Conservation (phyloP, 139 green algal genomes). For the Choricystis sp. region DNA sequence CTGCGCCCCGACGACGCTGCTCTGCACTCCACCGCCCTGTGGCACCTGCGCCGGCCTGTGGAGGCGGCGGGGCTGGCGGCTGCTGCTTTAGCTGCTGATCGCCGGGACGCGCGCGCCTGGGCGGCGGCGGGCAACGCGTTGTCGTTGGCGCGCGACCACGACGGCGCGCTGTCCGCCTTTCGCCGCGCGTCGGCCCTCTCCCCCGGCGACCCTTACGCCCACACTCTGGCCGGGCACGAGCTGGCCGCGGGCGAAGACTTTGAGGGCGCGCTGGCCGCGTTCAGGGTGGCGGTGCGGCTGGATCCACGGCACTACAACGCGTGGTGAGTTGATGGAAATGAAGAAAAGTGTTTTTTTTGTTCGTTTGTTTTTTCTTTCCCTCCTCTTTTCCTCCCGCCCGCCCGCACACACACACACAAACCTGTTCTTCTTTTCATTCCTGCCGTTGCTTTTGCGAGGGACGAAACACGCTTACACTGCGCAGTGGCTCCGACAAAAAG, state of each 20-base stretch:
- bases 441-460: neutral
- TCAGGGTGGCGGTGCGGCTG: conserved; percentile 64
- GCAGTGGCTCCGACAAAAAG: too few relatives aligned
- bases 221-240: conserved; percentile 85
- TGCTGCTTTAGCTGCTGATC: conserved; percentile 56
- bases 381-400: neutral
- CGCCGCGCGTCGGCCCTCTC: conserved; percentile 72
- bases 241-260: conserved; percentile 83
- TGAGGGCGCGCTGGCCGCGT: conserved; percentile 64
- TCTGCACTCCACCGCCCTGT: conserved; percentile 84
- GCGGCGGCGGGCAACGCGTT: conserved; percentile 88
- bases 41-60: conserved; percentile 79
- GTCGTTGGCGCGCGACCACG: conserved; percentile 64
- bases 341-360: neutral
- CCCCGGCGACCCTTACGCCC: conserved; percentile 64
- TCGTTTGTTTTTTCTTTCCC: neutral
- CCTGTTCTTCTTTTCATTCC: neutral
- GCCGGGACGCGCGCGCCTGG: conserved; percentile 64
- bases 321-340: conserved; percentile 28
- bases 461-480: too few relatives aligned
- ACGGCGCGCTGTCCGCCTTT: conserved; percentile 71
- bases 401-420: neutral
- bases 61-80: conserved; percentile 79
- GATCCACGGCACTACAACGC: conserved; percentile 92
- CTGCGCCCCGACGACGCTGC: conserved; percentile 65